Conservation (phyloP, 768 basidiomycete species). For the Hortiboletus flavorubellus region DNA sequence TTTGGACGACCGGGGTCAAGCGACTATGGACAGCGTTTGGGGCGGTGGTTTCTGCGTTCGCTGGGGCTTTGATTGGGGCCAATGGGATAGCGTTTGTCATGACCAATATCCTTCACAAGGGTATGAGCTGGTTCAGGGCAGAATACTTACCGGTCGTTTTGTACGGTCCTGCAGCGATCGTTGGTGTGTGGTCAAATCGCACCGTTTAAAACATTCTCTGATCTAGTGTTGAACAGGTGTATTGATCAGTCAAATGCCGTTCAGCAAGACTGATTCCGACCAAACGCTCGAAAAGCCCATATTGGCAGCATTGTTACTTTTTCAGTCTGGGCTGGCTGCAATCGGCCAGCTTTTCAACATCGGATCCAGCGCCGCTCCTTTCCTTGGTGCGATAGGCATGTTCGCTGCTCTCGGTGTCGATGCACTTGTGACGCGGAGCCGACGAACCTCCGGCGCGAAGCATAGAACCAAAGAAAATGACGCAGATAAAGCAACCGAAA, state of each 20-base stretch:
- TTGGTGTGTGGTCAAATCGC: conserved; percentile 47
- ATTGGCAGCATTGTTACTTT: conserved; percentile 58
- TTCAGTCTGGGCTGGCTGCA: conserved; percentile 54
- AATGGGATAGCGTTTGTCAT: conserved; percentile 74
- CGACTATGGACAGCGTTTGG: conserved; percentile 39
- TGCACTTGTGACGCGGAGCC: conserved; percentile 26
- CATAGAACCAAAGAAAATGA: not conserved
- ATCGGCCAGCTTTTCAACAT: conserved; percentile 61
- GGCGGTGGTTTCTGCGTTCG: conserved; percentile 48
- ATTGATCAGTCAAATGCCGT: conserved; percentile 56
- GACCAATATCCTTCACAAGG: conserved; percentile 54
- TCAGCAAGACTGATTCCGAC: conserved; percentile 29
- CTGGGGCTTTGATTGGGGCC: conserved; percentile 58
- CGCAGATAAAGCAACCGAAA: not conserved
- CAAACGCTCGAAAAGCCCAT: conserved; percentile 56
- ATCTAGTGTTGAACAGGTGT: conserved; percentile 42
- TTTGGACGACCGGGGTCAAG: conserved; percentile 32
- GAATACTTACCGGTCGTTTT: conserved; percentile 63
- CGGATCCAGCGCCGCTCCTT: conserved; percentile 76
- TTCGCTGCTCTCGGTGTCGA: conserved; percentile 58
- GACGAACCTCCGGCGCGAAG: conserved; percentile 16
- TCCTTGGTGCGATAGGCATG: conserved; percentile 56
- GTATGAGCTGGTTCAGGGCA: conserved; percentile 83
- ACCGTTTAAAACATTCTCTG: not conserved
- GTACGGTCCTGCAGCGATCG: conserved; percentile 71